Conservation (phyloP, 768 basidiomycete species). For the Mycena chlorophos region DNA sequence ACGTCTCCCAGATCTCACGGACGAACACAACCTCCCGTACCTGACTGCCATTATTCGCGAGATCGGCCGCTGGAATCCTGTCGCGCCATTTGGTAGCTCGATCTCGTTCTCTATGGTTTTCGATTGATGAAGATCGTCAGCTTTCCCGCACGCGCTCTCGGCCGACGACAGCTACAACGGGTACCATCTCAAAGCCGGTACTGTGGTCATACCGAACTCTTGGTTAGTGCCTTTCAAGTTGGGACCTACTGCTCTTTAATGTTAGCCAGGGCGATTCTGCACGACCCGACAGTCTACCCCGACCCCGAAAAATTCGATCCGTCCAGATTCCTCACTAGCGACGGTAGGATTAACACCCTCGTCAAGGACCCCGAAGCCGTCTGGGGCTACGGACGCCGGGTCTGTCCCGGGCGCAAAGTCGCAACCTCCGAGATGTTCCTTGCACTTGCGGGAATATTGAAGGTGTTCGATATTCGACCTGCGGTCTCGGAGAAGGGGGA, state of each 20-base stretch:
- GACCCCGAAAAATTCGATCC: constrained; percentile 34
- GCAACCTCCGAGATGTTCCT: constrained; percentile 31
- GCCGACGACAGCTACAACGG: constrained; percentile 31
- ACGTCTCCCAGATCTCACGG: constrained; percentile 16
- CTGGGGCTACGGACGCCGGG: constrained; percentile 26
- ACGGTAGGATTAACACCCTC: constrained; percentile 17
- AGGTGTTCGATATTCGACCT: constrained; percentile 27
- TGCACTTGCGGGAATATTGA: constrained; percentile 28
- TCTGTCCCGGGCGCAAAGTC: constrained; percentile 21
- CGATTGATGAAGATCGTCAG: constrained; percentile 2
- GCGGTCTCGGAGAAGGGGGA: constrained; percentile 11
- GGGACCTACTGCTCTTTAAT: background rate
- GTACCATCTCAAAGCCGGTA: constrained; percentile 28
- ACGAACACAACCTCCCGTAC: constrained; percentile 17
- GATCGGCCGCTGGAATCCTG: constrained; percentile 16
- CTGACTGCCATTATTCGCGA: constrained; percentile 14
- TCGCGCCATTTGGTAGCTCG: constrained; percentile 13
- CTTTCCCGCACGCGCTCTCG: constrained; percentile 25
- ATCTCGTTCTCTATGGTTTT: background rate
- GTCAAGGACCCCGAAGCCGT: constrained; percentile 22
- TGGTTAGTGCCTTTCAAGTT: constrained; percentile 14
- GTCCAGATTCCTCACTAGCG: constrained; percentile 33
- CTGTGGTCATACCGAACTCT: constrained; percentile 26
- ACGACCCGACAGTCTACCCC: constrained; percentile 31
- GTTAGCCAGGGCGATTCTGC: constrained; percentile 32